Conservation (phyloP, 208 protist genomes). For the Wallacemonas sp. region DNA sequence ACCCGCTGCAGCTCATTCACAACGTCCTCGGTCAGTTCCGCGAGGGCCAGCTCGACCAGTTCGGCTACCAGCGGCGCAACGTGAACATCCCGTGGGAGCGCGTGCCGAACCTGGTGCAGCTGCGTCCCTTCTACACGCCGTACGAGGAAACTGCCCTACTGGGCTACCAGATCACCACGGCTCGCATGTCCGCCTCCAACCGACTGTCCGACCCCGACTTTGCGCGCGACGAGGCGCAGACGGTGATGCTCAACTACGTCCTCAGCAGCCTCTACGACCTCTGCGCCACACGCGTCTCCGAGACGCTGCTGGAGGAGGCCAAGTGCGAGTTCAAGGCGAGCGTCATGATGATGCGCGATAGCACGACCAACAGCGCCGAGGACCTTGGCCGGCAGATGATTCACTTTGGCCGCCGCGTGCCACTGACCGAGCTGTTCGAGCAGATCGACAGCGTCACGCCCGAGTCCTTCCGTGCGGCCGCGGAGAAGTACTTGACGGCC, state of each 20-base stretch:
- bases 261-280: constrained; percentile 75
- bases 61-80: constrained; percentile 74
- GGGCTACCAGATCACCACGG: constrained; percentile 85
- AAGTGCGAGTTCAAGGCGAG: constrained; percentile 94
- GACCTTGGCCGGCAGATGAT: constrained; percentile 98
- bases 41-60: constrained; percentile 76
- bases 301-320: constrained; percentile 89
- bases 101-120: constrained; percentile 69
- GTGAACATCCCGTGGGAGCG: constrained; percentile 58
- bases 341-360: constrained; percentile 94
- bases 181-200: constrained; percentile 43
- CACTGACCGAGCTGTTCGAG: constrained; percentile 92
- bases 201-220: constrained; percentile 24
- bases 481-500: constrained; percentile 61
- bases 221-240: constrained; percentile 66
- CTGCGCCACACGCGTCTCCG: constrained; percentile 48
- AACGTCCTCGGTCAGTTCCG: constrained; percentile 94
- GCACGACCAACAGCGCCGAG: constrained; percentile 94
- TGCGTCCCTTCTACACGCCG: constrained; percentile 91
- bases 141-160: constrained; percentile 91
- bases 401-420: constrained; percentile 82
- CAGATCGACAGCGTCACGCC: constrained; percentile 93
- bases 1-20: constrained; percentile 93
- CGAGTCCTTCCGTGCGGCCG: constrained; percentile 72
- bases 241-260: constrained; percentile 69